phyloP scores from a whole-genome alignment of 139 green algal genomes.

The Tetraselmis chui region DNA sequence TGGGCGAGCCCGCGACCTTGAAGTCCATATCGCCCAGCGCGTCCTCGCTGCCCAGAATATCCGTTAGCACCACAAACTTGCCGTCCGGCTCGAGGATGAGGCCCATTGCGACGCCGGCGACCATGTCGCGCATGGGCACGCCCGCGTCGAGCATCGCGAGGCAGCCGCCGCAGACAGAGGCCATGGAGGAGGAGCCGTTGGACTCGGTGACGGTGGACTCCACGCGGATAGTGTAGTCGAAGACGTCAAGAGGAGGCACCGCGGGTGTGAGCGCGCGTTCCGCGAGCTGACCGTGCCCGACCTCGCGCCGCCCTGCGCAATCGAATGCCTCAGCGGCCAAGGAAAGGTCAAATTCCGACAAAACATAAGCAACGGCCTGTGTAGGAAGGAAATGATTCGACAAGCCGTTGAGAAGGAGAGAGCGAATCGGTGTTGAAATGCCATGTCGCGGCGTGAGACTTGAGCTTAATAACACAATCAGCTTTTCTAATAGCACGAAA shows the following conservation, averaged over 20 bases:
- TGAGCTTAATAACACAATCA: too few species aligned
- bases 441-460: too few species aligned
- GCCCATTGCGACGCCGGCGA: constrained; percentile 97
- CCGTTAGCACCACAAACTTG: constrained; percentile 67
- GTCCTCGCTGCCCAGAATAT: constrained; percentile 95
- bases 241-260: constrained; percentile 58
- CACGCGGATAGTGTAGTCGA: constrained; percentile 84
- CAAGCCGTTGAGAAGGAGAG: too few species aligned
- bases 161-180: constrained; percentile 90
- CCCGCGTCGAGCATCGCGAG: constrained; percentile 89
- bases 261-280: constrained; percentile 75
- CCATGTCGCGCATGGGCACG: constrained; percentile 73
- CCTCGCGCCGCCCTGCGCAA: constrained; percentile 63
- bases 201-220: constrained; percentile 95
- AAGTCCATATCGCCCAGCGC: constrained; percentile 98
- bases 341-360: too few species aligned
- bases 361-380: too few species aligned
- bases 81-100: constrained; percentile 79
- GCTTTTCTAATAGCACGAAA: too few species aligned
- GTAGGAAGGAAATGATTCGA: too few species aligned
- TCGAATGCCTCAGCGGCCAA: too few species aligned
- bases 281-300: constrained; percentile 86
- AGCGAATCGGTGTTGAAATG: too few species aligned
- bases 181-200: constrained; percentile 96
- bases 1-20: constrained; percentile 72